Percentiles rank a stretch among this genome's conserved stretches.
Evolutionary conservation across 352 stramenopile genomes (phyloP).

Genomic region (Phytophthora pseudosyringae): DNA sequence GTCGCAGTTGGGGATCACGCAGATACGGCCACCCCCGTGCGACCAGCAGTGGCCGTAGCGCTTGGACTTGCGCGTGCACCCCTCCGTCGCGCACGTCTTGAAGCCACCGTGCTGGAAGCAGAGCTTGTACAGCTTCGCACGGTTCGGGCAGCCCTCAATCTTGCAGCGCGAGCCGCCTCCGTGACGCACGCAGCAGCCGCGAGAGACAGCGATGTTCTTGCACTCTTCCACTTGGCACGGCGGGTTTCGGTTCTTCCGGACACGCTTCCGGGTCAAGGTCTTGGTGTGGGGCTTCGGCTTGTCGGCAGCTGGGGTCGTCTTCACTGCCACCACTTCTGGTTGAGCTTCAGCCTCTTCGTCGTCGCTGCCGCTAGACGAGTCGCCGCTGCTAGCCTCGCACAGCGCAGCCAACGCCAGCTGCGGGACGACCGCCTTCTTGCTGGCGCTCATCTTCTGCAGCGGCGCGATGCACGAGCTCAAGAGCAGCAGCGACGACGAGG

Average conservation of each 20-base stretch:
- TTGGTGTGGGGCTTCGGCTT: slow-evolving; percentile 19
- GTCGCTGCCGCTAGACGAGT: slow-evolving; percentile 20
- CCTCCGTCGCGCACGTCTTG: slow-evolving; percentile 65
- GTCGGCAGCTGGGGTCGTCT: not conserved
- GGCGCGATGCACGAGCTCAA: slow-evolving; percentile 41
- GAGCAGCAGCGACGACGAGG: slow-evolving; percentile 28
- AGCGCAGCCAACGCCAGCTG: slow-evolving; percentile 15
- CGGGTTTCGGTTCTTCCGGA: slow-evolving; percentile 54
- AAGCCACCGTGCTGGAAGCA: slow-evolving; percentile 41
- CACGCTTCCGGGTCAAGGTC: slow-evolving; percentile 12
- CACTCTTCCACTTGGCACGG: slow-evolving; percentile 67
- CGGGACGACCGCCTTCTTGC: slow-evolving; percentile 14
- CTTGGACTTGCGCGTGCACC: slow-evolving; percentile 69
- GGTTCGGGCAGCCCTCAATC: slow-evolving; percentile 30
- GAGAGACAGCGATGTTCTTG: slow-evolving; percentile 62
- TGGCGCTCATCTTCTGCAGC: slow-evolving; percentile 30
- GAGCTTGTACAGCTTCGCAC: slow-evolving; percentile 32
- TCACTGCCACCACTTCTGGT: not conserved
- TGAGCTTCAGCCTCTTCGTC: slow-evolving; percentile 25
- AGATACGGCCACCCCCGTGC: slow-evolving; percentile 71
- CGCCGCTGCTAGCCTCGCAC: slow-evolving; percentile 23
- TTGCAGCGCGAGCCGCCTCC: slow-evolving; percentile 61
- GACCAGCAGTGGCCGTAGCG: slow-evolving; percentile 75
- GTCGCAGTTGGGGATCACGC: slow-evolving; percentile 51
- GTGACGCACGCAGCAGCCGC: slow-evolving; percentile 61